Conservation (phyloP, 306 rosid genomes). For the Alnus rubra region DNA sequence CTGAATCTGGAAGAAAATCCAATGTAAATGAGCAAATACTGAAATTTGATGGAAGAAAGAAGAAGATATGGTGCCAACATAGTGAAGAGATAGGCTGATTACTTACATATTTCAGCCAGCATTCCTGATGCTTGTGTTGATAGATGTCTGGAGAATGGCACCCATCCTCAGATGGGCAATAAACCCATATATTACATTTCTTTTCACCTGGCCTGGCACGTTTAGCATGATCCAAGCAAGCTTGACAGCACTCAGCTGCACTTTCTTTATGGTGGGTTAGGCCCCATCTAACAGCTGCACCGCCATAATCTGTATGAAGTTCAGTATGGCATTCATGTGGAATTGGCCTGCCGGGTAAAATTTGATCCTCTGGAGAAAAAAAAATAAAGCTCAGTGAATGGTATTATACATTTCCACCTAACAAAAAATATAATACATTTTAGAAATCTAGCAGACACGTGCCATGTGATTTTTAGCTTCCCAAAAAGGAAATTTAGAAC, state of each 20-base stretch:
- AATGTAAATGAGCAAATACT: neutral
- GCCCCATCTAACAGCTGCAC: conserved; percentile 94
- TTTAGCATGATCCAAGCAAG: conserved; percentile 86
- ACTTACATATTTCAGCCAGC: conserved; percentile 96
- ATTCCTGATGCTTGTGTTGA: conserved; percentile 76
- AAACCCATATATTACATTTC: conserved; percentile 95
- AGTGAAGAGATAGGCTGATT: conserved; percentile 10
- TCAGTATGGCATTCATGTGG: conserved; percentile 67
- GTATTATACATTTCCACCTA: conserved; percentile 21
- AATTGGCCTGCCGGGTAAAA: conserved; percentile 81
- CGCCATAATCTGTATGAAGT: conserved; percentile 86
- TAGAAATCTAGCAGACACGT: conserved; percentile 22
- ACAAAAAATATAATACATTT: conserved; percentile 9
- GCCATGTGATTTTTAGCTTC: neutral
- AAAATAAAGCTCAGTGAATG: conserved; percentile 22
- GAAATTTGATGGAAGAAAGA: conserved; percentile 2
- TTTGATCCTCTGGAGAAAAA: conserved; percentile 56
- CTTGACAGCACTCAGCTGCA: conserved; percentile 96
- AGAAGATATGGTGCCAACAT: conserved; percentile 8
- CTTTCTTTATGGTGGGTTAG: conserved; percentile 90
- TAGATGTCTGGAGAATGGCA: conserved; percentile 93
- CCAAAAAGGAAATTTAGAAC: neutral
- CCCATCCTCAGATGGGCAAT: conserved; percentile 83
- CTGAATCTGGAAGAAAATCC: neutral
- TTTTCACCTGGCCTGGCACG: conserved; percentile 62